Evolutionary conservation across 176 grass and related monocot species (phyloP), one percentile per base, ranked within the genome.

Genomic region (Triticum urartu): DNA sequence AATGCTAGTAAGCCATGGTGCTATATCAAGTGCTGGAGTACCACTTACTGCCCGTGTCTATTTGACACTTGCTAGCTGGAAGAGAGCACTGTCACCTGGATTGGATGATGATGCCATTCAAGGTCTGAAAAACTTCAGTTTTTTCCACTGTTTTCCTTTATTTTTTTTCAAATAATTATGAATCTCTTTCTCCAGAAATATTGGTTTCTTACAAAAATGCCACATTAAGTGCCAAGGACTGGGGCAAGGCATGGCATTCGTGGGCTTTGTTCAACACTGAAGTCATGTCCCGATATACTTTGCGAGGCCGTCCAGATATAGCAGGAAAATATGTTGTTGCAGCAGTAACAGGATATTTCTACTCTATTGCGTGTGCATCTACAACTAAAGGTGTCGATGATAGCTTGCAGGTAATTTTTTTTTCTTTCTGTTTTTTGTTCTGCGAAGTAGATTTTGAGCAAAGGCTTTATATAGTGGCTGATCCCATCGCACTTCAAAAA

Each of bases 261-360:
- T 98, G 96, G 96, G 96, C 96, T 64, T 95, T 98, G 80, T 98
- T 98, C 84, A 98, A 98, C 82, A 98, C 96, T 60, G 96, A 94
- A 84, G 96, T 98, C 67, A 92, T 98, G 96, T 98, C 96, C 77
- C 90, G 88, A 63, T 94, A 98, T 86, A 98, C 93, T 68, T 66
- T 88, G 79, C 90, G 91, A 89, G 88, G 96, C 25, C 82, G 84
- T 18, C 64, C 88, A 67, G 96, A 94, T 87, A 79, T 92, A 60
- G 92, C 91, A 33, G 93, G 86, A 61, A 92, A 92, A 88, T 98
- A 98, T 91, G 96, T 98, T 73, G 96, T 92, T 83, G 92, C 93
- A 73, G 96, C 96, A 72, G 96, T 98, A 64, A 95, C 91, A 34
- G 96, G 96, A 68, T 98, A 98, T 87, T 98, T 98, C 39, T 94